Percentiles rank a stretch among this genome's conserved stretches.
These are phyloP conservation scores for Fusarium tricinctum DNA, from an alignment of 2,329 filamentous ascomycete genomes.

Conservation along the genomic window DNA sequence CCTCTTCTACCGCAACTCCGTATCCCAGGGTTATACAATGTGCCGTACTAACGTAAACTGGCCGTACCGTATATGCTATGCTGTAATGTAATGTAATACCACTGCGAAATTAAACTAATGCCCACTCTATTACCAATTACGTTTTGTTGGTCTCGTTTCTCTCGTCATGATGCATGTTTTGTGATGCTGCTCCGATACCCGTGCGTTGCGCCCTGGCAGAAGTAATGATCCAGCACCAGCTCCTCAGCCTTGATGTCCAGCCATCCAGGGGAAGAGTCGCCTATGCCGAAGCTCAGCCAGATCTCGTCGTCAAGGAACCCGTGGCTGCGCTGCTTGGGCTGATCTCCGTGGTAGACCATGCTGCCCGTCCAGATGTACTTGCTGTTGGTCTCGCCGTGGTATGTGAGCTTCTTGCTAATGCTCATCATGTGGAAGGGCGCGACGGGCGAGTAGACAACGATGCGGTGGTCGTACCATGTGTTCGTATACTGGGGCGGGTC, in stretches of 20 bases:
- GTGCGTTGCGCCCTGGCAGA: conserved; percentile 32
- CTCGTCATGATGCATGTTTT: conserved; percentile 37
- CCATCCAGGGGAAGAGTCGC: conserved; percentile 42
- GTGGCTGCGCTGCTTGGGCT: conserved; percentile 32
- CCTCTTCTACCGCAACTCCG: conserved; percentile 27
- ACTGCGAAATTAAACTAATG: conserved; percentile 21
- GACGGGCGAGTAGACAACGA: conserved; percentile 40
- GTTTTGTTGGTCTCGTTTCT: conserved; percentile 21
- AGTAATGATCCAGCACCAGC: conserved; percentile 40
- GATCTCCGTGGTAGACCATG: conserved; percentile 42
- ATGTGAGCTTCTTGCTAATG: conserved; percentile 44
- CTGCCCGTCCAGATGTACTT: conserved; percentile 46
- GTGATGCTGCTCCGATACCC: conserved; percentile 30
- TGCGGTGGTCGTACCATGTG: conserved; percentile 46
- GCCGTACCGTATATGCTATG: conserved; percentile 4
- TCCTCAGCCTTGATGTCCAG: conserved; percentile 42
- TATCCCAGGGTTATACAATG: conserved; percentile 12
- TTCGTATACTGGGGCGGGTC: conserved; percentile 40
- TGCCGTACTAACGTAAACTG: background rate
- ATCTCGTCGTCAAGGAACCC: conserved; percentile 43
- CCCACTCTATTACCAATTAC: conserved; percentile 40
- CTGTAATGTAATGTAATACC: conserved; percentile 4
- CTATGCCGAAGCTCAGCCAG: conserved; percentile 45
- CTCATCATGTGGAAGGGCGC: conserved; percentile 43
- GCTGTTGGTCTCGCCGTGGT: conserved; percentile 43